Evolutionary conservation across 768 basidiomycete species (phyloP).

Genomic region (Phylloporus arenicola): DNA sequence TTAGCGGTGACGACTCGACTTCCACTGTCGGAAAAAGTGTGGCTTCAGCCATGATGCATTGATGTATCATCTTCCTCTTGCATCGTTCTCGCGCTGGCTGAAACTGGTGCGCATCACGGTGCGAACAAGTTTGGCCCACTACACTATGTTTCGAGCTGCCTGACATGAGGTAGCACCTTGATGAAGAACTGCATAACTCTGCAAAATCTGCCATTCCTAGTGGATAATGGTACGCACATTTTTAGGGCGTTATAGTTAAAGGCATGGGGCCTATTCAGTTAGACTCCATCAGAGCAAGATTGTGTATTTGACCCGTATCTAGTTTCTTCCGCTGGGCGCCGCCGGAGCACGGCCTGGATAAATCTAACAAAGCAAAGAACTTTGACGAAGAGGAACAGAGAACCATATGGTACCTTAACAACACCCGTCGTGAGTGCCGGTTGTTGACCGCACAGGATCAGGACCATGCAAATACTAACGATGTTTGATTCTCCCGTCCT

Average conservation of each 20-base stretch:
- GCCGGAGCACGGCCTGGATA: background rate
- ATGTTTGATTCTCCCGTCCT: background rate
- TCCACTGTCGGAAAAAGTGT: no score
- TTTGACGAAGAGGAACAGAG: background rate
- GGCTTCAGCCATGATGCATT: no score
- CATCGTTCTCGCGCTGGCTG: no score
- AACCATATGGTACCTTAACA: background rate
- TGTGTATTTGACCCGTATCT: background rate
- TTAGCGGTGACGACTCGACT: no score
- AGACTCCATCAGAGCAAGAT: background rate
- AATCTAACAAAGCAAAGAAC: background rate
- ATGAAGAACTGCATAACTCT: background rate
- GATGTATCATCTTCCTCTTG: no score
- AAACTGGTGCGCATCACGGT: no score
- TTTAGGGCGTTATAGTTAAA: background rate
- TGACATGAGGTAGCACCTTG: background rate
- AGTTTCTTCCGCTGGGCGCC: background rate
- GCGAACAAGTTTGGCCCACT: background rate
- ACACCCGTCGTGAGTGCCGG: background rate
- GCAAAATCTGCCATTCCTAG: background rate
- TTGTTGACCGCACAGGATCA: background rate
- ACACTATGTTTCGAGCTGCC: background rate
- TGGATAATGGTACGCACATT: background rate
- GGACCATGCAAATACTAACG: background rate
- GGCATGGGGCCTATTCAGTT: background rate